Evolutionary conservation across 345 rosid species (phyloP).

Genomic region (Eucalyptus sp.): DNA sequence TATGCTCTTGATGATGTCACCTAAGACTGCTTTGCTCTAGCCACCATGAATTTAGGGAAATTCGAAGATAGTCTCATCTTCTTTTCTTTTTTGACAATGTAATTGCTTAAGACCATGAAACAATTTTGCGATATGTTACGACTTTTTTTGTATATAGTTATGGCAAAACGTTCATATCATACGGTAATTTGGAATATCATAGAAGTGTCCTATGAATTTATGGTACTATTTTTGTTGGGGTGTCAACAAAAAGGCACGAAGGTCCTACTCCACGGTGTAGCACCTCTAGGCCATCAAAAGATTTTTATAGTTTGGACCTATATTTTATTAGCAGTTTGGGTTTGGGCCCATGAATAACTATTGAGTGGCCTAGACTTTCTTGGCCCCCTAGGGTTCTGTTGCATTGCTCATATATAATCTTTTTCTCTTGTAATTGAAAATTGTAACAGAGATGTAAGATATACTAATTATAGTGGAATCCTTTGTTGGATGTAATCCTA

Average conservation of each 20-base stretch:
- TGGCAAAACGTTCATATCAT: neutral
- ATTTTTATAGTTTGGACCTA: neutral
- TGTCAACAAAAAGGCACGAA: no score
- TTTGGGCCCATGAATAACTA: neutral
- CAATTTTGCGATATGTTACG: neutral
- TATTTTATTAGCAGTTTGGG: neutral
- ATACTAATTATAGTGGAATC: neutral
- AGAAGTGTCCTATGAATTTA: neutral
- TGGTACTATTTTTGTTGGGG: neutral
- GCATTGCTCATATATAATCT: no score
- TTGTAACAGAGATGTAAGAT: no score
- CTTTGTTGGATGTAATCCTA: neutral
- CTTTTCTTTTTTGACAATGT: neutral
- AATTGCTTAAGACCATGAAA: neutral
- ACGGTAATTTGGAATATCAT: neutral
- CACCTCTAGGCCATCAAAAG: no score
- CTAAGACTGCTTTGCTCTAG: neutral
- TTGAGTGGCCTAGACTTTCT: neutral
- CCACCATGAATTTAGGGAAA: neutral
- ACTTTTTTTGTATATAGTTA: neutral
- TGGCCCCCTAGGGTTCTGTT: neutral
- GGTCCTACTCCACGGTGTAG: rapidly evolving
- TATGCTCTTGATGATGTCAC: neutral
- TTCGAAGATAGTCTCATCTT: neutral
- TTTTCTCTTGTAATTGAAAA: no score